Evolutionary conservation across 306 rosid species (phyloP), one percentile per base, ranked within the genome.

Genomic region (Prunus persica): DNA sequence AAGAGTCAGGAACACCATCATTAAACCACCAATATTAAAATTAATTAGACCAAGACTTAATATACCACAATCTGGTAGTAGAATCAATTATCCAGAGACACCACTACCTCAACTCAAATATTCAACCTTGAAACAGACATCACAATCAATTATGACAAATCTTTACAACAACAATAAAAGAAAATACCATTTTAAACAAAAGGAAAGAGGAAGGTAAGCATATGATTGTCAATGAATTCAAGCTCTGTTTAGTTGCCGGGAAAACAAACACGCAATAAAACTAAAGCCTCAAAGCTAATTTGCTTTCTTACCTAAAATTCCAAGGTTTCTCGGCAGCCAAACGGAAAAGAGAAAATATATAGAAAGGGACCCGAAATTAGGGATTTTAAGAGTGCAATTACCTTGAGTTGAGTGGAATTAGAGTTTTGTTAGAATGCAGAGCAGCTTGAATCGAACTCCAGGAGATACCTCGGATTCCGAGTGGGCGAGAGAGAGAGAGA

Each of bases 381-480:
- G 87, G 85, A 72, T 81, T 34, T 45, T 63, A 51, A 50, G 72
- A 32, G 68, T 49, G 67, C 51, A 10, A 19, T 45, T 82, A 73
- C 64, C 79, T 67, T 10, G 51, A 64, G 50, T 13, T 51, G 55
- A 55, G 69, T 74, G 77, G 61, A 69, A 74, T 74, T 67, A 47
- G 46, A 69, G 41, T 32, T 68, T 20, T 5, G 46, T 71, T 5
- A 3, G 24, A 38, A 55, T 13, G 25, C 9, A n/a, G 9, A 18
- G 30, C 43, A 9, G 38, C 68, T 71, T 51, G 50, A 51, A 34
- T 61, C 43, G 41, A 61, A 27, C 11, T 14, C 43, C 66, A 2
- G 66, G 58, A 61, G 43, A 27, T 24, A 11, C 2, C 41, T 6
- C 19, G 43, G 66, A 27, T 61, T 27, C 66, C 43, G 4, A 27